Base-by-base conservation (phyloP, 192 early-diverging fungal species). In the Linnemannia schmuckeri region DNA sequence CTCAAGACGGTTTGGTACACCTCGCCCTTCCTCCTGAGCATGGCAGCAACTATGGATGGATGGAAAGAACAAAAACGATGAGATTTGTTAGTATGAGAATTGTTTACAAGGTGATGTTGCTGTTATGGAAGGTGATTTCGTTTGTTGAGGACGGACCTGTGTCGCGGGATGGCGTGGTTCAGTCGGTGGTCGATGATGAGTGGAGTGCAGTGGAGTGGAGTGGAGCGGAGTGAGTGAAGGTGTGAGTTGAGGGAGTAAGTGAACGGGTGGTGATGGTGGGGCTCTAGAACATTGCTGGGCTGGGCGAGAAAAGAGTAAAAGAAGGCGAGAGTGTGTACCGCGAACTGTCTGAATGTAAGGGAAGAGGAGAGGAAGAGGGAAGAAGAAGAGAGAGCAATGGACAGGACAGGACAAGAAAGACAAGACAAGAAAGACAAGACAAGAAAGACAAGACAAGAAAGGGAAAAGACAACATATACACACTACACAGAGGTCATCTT, bases 21-120 rank as follows among this genome's bases (percentile, higher is more conserved):
- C 75, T 87, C 79, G 63, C 85, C 72, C 71, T 78, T 87, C 85
- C 85, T 81, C 79, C 79, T 35, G 54, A 87, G 79, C 85, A 87
- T 87, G 27, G 42, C 85, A 74, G 75, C 35, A 76, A 55, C 40
- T 72, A 41, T 10, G 37, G 24, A 24, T n/a, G n/a, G 38, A 54
- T 27, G 37, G 6, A n/a, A 13, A 63, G 27, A 63, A 10, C 3
- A 49, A 49, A 49, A 49, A 52, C 1, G 2, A 49, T 5, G 49
- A n/a, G 61, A 5, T 66, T 33, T n/a, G 57, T n/a, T 27, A 66
- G 24, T 33, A 12, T 27, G 3, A 33, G 27, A 66, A 13, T 27
- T 33, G 4, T 10, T 10, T 57, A 27, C n/a, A 27, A 10, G 55
- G 20, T 55, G 22, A 33, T 66, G n/a, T 10, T 13, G 27, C 12